Percentiles rank a stretch among this genome's conserved stretches.
phyloP scores from a whole-genome alignment of 129 eudicot genomes.

The Daucus carota region DH1_v3.0 NC_030387.2:25802501-25803000 shows the following conservation, averaged over 20 bases:
- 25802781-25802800: too few relatives aligned
- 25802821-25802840: too few relatives aligned
- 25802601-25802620: slow-evolving; percentile 60
- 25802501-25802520: slow-evolving; percentile 72
- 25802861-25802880: too few relatives aligned
- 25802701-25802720: slow-evolving; percentile 74
- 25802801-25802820: too few relatives aligned
- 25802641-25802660: slow-evolving; percentile 58
- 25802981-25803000: background rate
- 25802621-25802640: slow-evolving; percentile 49
- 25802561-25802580: slow-evolving; percentile 70
- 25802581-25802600: slow-evolving; percentile 63
- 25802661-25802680: too few relatives aligned
- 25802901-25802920: too few relatives aligned
- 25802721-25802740: slow-evolving; percentile 67
- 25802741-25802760: slow-evolving; percentile 8
- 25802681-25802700: too few relatives aligned
- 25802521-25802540: slow-evolving; percentile 81
- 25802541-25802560: slow-evolving; percentile 90
- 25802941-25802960: background rate
- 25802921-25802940: background rate
- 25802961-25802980: background rate
- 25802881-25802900: too few relatives aligned
- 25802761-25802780: too few relatives aligned
- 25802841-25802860: too few relatives aligned